Evolutionary conservation across 2,329 filamentous ascomycete genomes (phyloP), one percentile per base, ranked within the genome.

Genomic region (Aspergillus caelatus): DNA sequence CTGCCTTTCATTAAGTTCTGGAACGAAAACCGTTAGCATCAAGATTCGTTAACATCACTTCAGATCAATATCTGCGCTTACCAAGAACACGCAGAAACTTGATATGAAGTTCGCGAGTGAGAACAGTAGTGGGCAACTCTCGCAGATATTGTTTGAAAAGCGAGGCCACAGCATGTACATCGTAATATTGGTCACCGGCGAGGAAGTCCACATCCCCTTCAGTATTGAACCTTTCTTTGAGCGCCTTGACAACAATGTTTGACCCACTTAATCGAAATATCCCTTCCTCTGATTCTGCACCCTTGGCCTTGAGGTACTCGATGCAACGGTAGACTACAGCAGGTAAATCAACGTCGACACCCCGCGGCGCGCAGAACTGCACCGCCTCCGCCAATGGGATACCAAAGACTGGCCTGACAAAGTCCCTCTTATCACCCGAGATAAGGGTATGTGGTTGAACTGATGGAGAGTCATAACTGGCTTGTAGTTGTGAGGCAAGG

Each of bases 261-360:
- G 94, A 98, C n/a, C 95, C 95, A 76, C 94, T 98, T 48, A 99
- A 84, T 58, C 95, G 89, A 84, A 99, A 99, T 48, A 99, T 97
- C 50, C 95, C 95, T 78, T 99, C 95, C 77, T 99, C 95, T 7
- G 84, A 84, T 55, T 90, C 85, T 12, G 94, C 95, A 66, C 91
- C 88, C 80, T 94, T 94, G 8, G 88, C 86, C 68, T 92, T 90
- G 21, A 99, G 85, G 76, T 97, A 99, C 77, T 98, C 92, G 65
- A 99, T 91, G 74, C 93, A 97, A 62, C 95, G 90, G 79, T 96
- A 99, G 10, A 98, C 92, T 2, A 99, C 95, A 8, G 94, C 92
- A 1, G 95, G 95, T 32, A 99, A 82, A 32, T 91, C 89, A 8
- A 93, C 88, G 64, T 88, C 86, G 52, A 92, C 84, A 62, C 93